phyloP scores from a whole-genome alignment of 495 filamentous ascomycete species.

The Ascodesmis nigricans region DNA sequence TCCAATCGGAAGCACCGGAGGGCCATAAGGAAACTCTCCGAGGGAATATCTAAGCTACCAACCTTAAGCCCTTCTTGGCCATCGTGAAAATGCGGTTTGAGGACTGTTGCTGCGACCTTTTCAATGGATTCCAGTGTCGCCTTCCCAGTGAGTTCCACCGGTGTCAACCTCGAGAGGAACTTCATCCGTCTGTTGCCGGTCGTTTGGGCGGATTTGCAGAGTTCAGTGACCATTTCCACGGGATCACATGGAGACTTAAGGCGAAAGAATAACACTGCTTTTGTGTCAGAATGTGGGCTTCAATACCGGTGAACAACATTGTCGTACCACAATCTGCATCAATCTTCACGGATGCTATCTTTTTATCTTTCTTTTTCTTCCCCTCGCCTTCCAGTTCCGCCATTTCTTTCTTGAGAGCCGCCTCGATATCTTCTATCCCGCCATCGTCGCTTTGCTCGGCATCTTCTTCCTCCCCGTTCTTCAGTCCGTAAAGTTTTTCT shows the following conservation, averaged over 20 bases:
- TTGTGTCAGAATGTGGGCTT: background rate
- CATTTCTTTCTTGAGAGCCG: conserved; percentile 58
- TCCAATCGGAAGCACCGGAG: no score
- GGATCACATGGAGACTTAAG: conserved; percentile 52
- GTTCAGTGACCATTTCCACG: conserved; percentile 48
- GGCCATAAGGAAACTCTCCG: no score
- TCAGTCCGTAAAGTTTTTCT: conserved; percentile 34
- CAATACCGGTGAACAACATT: background rate
- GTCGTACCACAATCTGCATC: conserved; percentile 54
- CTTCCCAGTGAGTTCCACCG: conserved; percentile 51
- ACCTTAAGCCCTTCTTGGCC: conserved; percentile 30
- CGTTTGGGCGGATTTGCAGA: conserved; percentile 32
- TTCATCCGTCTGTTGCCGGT: conserved; percentile 41
- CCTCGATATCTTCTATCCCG: conserved; percentile 49
- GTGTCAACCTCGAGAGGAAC: conserved; percentile 72
- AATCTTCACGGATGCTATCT: conserved; percentile 44
- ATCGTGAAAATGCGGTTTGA: conserved; percentile 50
- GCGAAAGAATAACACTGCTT: conserved; percentile 39
- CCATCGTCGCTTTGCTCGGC: conserved; percentile 23
- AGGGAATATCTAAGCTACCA: conserved; percentile 2
- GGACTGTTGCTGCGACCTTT: conserved; percentile 45
- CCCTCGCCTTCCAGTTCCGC: conserved; percentile 34
- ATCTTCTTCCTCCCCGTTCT: conserved; percentile 24
- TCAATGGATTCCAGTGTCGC: conserved; percentile 55
- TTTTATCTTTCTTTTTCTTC: conserved; percentile 26